phyloP scores from a whole-genome alignment of 1,284 basidiomycete genomes.

The Ustilago trichophora region DNA sequence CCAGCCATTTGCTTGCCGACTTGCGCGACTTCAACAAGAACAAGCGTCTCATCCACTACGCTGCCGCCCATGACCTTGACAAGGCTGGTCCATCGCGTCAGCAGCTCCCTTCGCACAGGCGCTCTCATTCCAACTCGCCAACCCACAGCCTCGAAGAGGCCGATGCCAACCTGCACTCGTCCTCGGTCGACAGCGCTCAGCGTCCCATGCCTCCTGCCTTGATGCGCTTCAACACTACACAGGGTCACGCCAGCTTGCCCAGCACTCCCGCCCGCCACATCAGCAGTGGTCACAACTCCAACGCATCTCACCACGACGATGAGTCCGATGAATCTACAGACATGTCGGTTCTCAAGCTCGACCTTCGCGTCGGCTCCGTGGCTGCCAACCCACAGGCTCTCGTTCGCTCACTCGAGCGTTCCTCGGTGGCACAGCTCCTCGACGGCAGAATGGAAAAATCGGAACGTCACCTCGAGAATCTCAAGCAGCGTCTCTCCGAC shows the following conservation, averaged over 20 bases:
- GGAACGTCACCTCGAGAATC: constrained; percentile 81
- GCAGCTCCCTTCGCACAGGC: constrained; percentile 15
- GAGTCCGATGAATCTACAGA: constrained; percentile 39
- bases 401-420: constrained; percentile 88
- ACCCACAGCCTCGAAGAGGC: constrained; percentile 35
- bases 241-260: constrained; percentile 39
- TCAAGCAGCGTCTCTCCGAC: constrained; percentile 86
- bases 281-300: neutral
- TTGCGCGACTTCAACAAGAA: constrained; percentile 83
- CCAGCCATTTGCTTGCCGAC: constrained; percentile 76
- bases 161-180: constrained; percentile 10
- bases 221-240: constrained; percentile 38
- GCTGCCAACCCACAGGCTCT: constrained; percentile 75
- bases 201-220: constrained; percentile 30
- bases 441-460: constrained; percentile 85
- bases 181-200: constrained; percentile 15
- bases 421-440: constrained; percentile 89
- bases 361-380: constrained; percentile 82
- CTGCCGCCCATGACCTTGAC: constrained; percentile 62
- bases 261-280: constrained; percentile 32
- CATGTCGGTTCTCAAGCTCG: constrained; percentile 78
- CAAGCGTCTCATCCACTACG: constrained; percentile 87
- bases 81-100: constrained; percentile 17
- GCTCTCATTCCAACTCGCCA: constrained; percentile 23
- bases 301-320: constrained; percentile 4